A percentile compares a stretch with the other conserved stretches of the same genome.
phyloP scores from a whole-genome alignment of 1,284 basidiomycete species.

The Pseudomicrostroma phylloplanum region DNA sequence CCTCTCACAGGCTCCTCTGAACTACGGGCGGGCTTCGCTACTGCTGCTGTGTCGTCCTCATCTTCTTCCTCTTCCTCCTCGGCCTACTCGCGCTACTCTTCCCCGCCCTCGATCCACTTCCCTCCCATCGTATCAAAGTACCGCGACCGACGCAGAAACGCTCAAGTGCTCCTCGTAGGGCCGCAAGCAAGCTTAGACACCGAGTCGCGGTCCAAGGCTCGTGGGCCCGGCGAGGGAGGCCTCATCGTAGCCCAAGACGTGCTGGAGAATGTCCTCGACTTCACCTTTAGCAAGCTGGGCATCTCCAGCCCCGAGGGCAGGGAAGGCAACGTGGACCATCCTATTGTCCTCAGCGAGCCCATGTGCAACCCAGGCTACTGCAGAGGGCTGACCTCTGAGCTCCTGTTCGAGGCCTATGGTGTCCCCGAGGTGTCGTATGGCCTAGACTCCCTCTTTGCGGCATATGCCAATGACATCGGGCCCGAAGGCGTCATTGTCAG shows the following conservation, averaged over 20 bases:
- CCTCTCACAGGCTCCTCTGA: slow-evolving; percentile 61
- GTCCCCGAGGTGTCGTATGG: slow-evolving; percentile 82
- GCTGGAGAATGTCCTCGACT: slow-evolving; percentile 89
- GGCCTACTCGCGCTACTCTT: slow-evolving; percentile 1
- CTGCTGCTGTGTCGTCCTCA: slow-evolving; percentile 48
- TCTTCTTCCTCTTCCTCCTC: slow-evolving; percentile 57
- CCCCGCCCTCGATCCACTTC: slow-evolving; percentile 26
- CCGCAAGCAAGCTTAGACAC: slow-evolving; percentile 44
- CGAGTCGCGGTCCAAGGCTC: slow-evolving; percentile 31
- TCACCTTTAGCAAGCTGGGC: slow-evolving; percentile 78
- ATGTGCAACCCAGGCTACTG: slow-evolving; percentile 85
- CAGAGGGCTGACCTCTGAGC: slow-evolving; percentile 80
- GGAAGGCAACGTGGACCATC: slow-evolving; percentile 66
- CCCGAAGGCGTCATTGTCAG: slow-evolving; percentile 41
- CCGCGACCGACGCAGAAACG: slow-evolving; percentile 38
- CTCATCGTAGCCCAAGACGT: slow-evolving; percentile 47
- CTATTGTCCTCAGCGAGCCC: slow-evolving; percentile 88
- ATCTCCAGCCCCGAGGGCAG: slow-evolving; percentile 62
- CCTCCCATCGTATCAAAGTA: slow-evolving; percentile 45
- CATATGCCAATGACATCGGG: slow-evolving; percentile 55
- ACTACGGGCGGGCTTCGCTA: slow-evolving; percentile 78
- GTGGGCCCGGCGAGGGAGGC: slow-evolving; percentile 42
- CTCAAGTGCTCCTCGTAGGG: slow-evolving; percentile 40
- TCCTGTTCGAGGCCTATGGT: slow-evolving; percentile 89
- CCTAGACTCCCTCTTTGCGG: slow-evolving; percentile 86